Base-by-base conservation (phyloP, 441 rosid species). In the Corymbia calophylla region DNA sequence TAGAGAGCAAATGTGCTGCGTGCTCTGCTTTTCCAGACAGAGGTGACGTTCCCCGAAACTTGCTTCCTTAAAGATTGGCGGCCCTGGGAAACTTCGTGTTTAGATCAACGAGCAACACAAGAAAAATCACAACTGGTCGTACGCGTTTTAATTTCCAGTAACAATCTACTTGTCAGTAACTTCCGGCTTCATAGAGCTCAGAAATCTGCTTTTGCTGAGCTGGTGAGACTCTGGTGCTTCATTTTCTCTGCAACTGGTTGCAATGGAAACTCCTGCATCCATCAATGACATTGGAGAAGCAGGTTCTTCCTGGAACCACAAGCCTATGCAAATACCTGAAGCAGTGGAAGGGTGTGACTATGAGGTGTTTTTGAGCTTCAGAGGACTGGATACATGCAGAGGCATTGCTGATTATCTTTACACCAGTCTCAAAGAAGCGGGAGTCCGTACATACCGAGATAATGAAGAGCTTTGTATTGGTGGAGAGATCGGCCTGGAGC, bases 381-480 rank as follows among this genome's bases (percentile, higher is more conserved):
- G 44, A 31, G 44, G 44, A 31, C 23, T 9, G 12, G 77, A 64
- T 15, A 64, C 19, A 1, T 17, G 73, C 35, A 64, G 0, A 2
- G 10, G 35, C 39, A 6, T 64, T 2, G 17, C 73, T 4, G 32
- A 62, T 62, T 10, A 62, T 0, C 68, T 62, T 29, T 62, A 62
- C 16, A 12, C 8, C 23, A 8, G 44, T 8, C 70, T n/a, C 18
- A n/a, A 0, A n/a, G 6, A 66, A 1, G 77, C 77, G 1, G 77
- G 77, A 66, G 23, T 66, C 44, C 6, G 0, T 7, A 31, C 77
- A 66, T 66, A 1, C 21, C 9, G 19, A n/a, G 73, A 64, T 4
- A 0, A 64, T 31, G 73, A 64, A 64, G 1, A n/a, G 0, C 5
- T 64, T 0, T 39, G 3, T 2, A 64, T 0, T 16, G 73, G 39